phyloP scores from a whole-genome alignment of 2,329 filamentous ascomycete genomes.

The Talaromyces sp. region DNA sequence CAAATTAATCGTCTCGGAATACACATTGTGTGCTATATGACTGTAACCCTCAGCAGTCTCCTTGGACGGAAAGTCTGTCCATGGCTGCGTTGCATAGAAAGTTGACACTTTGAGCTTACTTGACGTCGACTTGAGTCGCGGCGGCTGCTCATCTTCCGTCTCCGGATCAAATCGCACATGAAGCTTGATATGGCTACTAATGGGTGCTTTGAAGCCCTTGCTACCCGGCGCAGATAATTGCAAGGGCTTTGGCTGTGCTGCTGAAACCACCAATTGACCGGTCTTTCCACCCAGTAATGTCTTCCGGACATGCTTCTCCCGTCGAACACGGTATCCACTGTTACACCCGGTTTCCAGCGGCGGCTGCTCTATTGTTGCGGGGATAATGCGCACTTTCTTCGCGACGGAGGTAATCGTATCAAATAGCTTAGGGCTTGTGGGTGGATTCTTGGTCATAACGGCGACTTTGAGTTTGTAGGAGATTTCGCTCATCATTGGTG shows the following conservation, averaged over 20 bases:
- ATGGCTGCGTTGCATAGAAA: conserved; percentile 54
- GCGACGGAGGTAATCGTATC: conserved; percentile 50
- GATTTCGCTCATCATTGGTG: conserved; percentile 61
- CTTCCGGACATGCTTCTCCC: conserved; percentile 60
- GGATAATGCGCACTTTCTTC: conserved; percentile 59
- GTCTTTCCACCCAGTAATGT: conserved; percentile 58
- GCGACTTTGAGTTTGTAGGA: conserved; percentile 54
- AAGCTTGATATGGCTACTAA: conserved; percentile 54
- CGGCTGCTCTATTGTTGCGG: conserved; percentile 58
- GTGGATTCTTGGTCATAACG: conserved; percentile 36
- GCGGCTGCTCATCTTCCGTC: conserved; percentile 49
- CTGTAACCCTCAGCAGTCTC: conserved; percentile 22
- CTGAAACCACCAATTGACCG: conserved; percentile 57
- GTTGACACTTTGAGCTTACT: conserved; percentile 58
- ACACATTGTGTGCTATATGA: conserved; percentile 46
- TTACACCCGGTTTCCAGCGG: conserved; percentile 52
- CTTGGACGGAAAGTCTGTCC: conserved; percentile 47
- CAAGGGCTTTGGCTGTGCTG: conserved; percentile 57
- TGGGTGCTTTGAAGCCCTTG: conserved; percentile 24
- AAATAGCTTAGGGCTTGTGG: conserved; percentile 36
- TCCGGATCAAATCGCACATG: conserved; percentile 60
- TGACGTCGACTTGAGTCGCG: conserved; percentile 50
- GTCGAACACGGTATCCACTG: conserved; percentile 50
- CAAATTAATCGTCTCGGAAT: conserved; percentile 52
- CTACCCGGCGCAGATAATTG: conserved; percentile 44